Base-by-base conservation (phyloP, 495 filamentous ascomycete species). In the Podospora didyma region DNA sequence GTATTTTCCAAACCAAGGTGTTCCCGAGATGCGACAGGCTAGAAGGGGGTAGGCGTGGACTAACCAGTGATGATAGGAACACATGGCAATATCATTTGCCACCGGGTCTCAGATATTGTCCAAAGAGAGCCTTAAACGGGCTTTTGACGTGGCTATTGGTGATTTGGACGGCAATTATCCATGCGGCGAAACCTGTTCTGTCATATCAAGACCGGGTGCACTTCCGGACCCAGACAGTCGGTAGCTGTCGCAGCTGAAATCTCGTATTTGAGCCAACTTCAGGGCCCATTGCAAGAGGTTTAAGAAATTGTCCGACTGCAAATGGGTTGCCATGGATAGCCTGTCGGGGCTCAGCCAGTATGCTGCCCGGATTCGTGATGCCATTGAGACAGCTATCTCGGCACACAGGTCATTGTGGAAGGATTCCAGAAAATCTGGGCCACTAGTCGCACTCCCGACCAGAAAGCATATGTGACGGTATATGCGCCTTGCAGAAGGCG, bases 161-260 rank as follows among this genome's bases (percentile, higher is more conserved):
- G 44, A 41, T 39, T 46, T 22, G 24, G 52, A 35, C 28, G 7
- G 26, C 26, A 37, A 34, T 26, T 26, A 51, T 34, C 41, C 45
- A 14, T 46, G 22, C 52, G 47, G 45, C 21, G 41, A 39, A 54
- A 22, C 19, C 26, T 31, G 9, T 46, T 34, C 42, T 54, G 52
- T 41, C 41, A 46, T 46, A 46, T 35, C 2, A 51, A 26, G 20
- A 10, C 11, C 23, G 20, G 28, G 16, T 4, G 12, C 26, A 7
- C 11, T 21, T 51, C 26, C 48, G 48, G 52, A 42, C 21, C 37
- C 39, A 46, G 41, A 22, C 42, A 45, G 23, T 39, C 22, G 52
- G 52, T 23, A 54, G 26, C 22, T 16, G 41, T 22, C 10, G 9
- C 21, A 54, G 52, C 52, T 54, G 52, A 54, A 47, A 46, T 41